Conservation (phyloP, 495 filamentous ascomycete species). For the Cudoniella acicularis region DNA sequence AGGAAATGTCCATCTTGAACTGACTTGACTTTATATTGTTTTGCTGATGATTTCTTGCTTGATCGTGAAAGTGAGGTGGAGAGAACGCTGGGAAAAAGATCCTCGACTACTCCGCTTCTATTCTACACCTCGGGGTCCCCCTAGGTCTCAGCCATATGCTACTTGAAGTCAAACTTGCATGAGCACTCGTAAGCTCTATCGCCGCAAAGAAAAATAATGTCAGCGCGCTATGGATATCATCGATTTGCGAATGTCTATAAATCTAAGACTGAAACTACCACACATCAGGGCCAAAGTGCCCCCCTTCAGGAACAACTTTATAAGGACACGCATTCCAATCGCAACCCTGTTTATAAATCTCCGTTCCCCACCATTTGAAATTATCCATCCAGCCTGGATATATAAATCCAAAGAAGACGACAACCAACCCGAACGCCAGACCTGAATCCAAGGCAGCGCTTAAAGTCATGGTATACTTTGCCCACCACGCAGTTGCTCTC, state of each 20-base stretch:
- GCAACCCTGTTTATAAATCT: constrained; percentile 62
- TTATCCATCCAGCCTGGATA: constrained; percentile 64
- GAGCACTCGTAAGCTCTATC: too few species aligned
- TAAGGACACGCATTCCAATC: constrained; percentile 65
- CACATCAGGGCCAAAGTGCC: constrained; percentile 53
- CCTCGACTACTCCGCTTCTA: too few species aligned
- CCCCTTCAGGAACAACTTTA: constrained; percentile 45
- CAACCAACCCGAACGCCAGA: constrained; percentile 70
- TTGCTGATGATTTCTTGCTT: too few species aligned
- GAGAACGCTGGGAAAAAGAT: too few species aligned
- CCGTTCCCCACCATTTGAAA: constrained; percentile 75
- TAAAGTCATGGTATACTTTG: constrained; percentile 85
- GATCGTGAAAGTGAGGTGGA: too few species aligned
- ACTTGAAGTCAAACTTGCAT: too few species aligned
- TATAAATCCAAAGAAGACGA: constrained; percentile 78
- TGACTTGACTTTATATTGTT: too few species aligned
- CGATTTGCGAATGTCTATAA: background rate
- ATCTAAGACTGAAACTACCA: constrained; percentile 37
- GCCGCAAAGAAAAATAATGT: too few species aligned
- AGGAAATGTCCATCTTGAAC: too few species aligned
- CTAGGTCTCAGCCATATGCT: too few species aligned
- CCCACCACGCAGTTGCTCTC: constrained; percentile 71
- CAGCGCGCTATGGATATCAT: too few species aligned
- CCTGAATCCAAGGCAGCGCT: constrained; percentile 80
- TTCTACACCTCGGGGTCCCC: too few species aligned